A percentile compares a stretch with the other conserved stretches of the same genome.
Evolutionary conservation across 2,329 filamentous ascomycete genomes (phyloP).

Genomic region (Ploettnerulaceae sp.): DNA sequence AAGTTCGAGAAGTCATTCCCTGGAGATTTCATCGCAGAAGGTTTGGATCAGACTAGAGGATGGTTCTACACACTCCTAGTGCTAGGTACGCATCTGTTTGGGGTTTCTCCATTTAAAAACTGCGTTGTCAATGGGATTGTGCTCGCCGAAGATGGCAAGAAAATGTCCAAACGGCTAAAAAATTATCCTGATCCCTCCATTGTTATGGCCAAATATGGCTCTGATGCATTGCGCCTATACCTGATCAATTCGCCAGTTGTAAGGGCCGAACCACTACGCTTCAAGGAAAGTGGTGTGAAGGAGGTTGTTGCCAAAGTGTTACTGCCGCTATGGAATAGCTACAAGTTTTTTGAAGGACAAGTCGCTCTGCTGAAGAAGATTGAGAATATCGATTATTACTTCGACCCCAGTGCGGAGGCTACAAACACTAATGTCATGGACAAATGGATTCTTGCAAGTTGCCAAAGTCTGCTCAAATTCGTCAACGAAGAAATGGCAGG

Average conservation of each 20-base stretch:
- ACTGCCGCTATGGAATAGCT: constrained; percentile 91
- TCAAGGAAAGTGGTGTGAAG: constrained; percentile 89
- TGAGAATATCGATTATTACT: constrained; percentile 69
- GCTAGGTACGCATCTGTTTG: constrained; percentile 82
- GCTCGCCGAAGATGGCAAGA: constrained; percentile 90
- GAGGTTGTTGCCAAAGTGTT: constrained; percentile 91
- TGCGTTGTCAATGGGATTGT: constrained; percentile 96
- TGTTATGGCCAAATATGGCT: constrained; percentile 83
- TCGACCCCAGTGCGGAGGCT: constrained; percentile 69
- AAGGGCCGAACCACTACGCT: constrained; percentile 80
- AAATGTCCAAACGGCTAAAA: constrained; percentile 96
- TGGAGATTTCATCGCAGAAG: constrained; percentile 91
- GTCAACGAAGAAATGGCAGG: constrained; percentile 89
- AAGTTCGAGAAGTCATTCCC: constrained; percentile 78
- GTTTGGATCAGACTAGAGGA: constrained; percentile 86
- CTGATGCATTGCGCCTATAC: constrained; percentile 89
- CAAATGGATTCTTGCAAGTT: constrained; percentile 88
- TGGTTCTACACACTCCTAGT: constrained; percentile 96
- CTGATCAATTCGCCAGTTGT: constrained; percentile 96
- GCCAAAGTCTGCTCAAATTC: constrained; percentile 84
- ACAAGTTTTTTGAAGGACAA: constrained; percentile 93
- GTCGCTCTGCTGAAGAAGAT: constrained; percentile 82
- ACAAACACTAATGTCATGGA: constrained; percentile 92
- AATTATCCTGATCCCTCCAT: constrained; percentile 87
- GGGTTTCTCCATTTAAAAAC: constrained; percentile 83